These are phyloP conservation scores for Stagonosporopsis chrysanthemi DNA, from an alignment of 2,329 filamentous ascomycete genomes.

Conservation along the genomic window DNA sequence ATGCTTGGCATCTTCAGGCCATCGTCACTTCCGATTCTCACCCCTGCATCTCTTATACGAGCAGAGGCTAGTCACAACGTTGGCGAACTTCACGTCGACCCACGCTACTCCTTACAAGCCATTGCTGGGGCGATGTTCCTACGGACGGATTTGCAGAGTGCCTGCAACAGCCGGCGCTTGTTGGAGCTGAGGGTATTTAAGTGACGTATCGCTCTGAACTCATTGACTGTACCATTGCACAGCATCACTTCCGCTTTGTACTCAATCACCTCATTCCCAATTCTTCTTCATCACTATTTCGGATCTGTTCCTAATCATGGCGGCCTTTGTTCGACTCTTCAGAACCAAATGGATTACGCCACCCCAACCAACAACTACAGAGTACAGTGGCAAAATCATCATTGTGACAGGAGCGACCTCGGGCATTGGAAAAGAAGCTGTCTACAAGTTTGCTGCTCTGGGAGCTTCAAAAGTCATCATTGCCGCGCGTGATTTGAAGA, in stretches of 20 bases:
- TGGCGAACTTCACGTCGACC: background rate
- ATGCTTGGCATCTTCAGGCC: conserved; percentile 4
- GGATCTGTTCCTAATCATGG: conserved; percentile 23
- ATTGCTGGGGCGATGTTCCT: background rate
- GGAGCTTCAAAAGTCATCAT: conserved; percentile 51
- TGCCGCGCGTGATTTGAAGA: conserved; percentile 45
- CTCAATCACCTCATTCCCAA: conserved; percentile 56
- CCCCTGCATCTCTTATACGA: conserved; percentile 7
- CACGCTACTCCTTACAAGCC: background rate
- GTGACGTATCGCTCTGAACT: background rate
- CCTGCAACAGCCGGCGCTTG: background rate
- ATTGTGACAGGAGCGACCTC: conserved; percentile 56
- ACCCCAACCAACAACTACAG: conserved; percentile 44
- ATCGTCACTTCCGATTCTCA: conserved; percentile 7
- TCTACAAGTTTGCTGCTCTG: conserved; percentile 46
- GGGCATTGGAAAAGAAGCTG: conserved; percentile 51
- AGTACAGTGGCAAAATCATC: conserved; percentile 50
- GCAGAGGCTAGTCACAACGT: conserved; percentile 3
- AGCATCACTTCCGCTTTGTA: background rate
- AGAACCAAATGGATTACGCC: conserved; percentile 45
- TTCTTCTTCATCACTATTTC: conserved; percentile 66
- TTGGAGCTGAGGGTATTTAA: conserved; percentile 2
- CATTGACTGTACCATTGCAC: background rate
- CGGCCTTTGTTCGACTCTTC: conserved; percentile 35
- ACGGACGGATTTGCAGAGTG: background rate